phyloP scores from a whole-genome alignment of 306 rosid genomes.

The Trifolium dubium region DNA sequence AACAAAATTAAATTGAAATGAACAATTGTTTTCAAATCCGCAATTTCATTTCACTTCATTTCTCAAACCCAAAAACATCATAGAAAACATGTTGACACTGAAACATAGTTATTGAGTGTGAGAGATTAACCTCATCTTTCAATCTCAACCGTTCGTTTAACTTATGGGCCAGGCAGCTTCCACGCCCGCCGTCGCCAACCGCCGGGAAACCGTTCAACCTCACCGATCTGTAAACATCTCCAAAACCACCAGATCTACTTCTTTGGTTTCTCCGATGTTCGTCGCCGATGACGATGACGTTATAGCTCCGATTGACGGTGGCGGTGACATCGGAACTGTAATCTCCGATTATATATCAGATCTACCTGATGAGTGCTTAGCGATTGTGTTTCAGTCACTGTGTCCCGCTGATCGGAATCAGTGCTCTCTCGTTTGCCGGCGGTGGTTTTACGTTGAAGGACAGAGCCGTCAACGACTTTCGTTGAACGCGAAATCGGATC shows the following conservation, averaged over 20 bases:
- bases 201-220: constrained; percentile 56
- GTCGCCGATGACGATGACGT: neutral
- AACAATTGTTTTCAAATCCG: constrained; percentile 61
- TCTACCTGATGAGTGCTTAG: constrained; percentile 91
- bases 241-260: constrained; percentile 61
- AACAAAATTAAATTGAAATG: constrained; percentile 15
- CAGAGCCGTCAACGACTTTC: constrained; percentile 94
- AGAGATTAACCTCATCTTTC: neutral
- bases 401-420: constrained; percentile 75
- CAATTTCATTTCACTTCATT: neutral
- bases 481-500: constrained; percentile 73
- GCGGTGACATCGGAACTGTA: neutral
- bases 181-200: constrained; percentile 55
- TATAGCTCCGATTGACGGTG: neutral
- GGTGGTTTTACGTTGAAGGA: constrained; percentile 89
- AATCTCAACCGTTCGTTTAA: constrained; percentile 35
- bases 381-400: constrained; percentile 76
- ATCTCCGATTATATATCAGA: constrained; percentile 67
- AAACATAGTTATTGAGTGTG: neutral
- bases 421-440: constrained; percentile 89
- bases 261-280: constrained; percentile 62
- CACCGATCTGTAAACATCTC: constrained; percentile 39
- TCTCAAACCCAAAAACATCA: neutral
- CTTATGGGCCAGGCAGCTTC: constrained; percentile 93
- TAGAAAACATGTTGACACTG: neutral